Evolutionary conservation across 768 basidiomycete species (phyloP).

Genomic region (Sarcodon aspratus): DNA sequence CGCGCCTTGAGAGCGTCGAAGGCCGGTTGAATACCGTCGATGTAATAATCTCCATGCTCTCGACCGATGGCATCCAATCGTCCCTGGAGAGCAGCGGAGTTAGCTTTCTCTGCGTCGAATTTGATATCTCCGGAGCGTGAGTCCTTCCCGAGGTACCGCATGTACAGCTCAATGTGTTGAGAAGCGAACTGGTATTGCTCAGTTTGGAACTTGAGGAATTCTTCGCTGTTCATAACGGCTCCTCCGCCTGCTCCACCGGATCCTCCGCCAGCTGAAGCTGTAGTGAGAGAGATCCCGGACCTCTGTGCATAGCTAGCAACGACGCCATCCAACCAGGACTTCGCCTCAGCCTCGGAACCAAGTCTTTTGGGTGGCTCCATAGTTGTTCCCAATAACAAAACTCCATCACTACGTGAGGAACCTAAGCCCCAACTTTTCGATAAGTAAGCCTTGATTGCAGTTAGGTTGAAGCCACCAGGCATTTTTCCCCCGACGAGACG

Average conservation of each 20-base stretch:
- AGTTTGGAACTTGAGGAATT: slow-evolving; percentile 91
- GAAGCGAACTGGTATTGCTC: slow-evolving; percentile 88
- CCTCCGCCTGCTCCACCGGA: slow-evolving; percentile 61
- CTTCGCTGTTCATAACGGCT: slow-evolving; percentile 92
- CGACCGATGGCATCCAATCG: slow-evolving; percentile 79
- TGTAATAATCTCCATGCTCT: slow-evolving; percentile 90
- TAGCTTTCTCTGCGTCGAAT: slow-evolving; percentile 79
- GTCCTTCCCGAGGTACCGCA: slow-evolving; percentile 93
- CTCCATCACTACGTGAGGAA: slow-evolving; percentile 76
- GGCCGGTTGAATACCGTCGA: slow-evolving; percentile 89
- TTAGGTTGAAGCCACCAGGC: slow-evolving; percentile 97
- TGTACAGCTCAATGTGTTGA: slow-evolving; percentile 92
- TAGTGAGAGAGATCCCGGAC: slow-evolving; percentile 73
- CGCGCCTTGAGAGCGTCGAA: slow-evolving; percentile 96
- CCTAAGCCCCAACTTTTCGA: slow-evolving; percentile 96
- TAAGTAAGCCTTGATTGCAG: slow-evolving; percentile 81
- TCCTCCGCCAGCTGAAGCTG: slow-evolving; percentile 51
- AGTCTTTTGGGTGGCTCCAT: slow-evolving; percentile 93
- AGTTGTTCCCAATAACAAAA: slow-evolving; percentile 83
- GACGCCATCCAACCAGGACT: slow-evolving; percentile 84
- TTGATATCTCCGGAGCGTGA: slow-evolving; percentile 87
- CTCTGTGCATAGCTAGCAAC: slow-evolving; percentile 82
- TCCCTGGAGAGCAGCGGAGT: slow-evolving; percentile 59
- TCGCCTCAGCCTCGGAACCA: slow-evolving; percentile 83
- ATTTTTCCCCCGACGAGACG: slow-evolving; percentile 93